phyloP scores from a whole-genome alignment of 73 alveolate genomes.

The Blepharisma japonicum region DNA sequence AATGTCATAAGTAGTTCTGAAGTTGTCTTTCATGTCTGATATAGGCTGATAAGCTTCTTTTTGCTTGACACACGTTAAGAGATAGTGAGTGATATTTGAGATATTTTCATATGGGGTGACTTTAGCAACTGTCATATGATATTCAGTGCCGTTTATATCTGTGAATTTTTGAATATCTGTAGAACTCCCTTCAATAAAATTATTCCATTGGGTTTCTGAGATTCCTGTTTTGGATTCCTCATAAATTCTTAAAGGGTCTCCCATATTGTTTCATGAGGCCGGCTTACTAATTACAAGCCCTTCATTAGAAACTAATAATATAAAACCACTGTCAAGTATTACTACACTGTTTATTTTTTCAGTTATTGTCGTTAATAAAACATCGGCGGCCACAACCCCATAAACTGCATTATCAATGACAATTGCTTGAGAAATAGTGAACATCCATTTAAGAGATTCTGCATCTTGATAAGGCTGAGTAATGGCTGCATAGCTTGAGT shows the following conservation, averaged over 20 bases:
- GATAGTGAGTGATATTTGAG: background rate
- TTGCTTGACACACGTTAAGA: background rate
- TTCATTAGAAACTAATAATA: background rate
- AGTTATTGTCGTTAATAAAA: background rate
- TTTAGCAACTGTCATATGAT: background rate
- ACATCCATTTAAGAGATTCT: background rate
- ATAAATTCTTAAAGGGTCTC: background rate
- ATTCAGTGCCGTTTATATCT: background rate
- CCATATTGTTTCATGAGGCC: background rate
- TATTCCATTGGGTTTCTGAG: background rate
- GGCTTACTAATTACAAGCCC: background rate
- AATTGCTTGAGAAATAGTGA: conserved; percentile 12
- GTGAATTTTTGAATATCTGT: background rate
- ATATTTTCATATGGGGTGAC: background rate
- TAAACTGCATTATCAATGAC: background rate
- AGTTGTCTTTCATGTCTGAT: background rate
- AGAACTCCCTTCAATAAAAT: background rate
- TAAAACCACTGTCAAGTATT: background rate
- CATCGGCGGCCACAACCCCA: background rate
- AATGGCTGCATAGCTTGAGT: background rate
- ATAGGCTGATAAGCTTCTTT: background rate
- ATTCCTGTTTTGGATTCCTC: background rate
- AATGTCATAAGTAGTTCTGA: background rate
- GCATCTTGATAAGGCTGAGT: conserved; percentile 16
- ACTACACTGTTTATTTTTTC: background rate